Base-by-base conservation (phyloP, 768 basidiomycete species). In the Lentinula boryana region DNA sequence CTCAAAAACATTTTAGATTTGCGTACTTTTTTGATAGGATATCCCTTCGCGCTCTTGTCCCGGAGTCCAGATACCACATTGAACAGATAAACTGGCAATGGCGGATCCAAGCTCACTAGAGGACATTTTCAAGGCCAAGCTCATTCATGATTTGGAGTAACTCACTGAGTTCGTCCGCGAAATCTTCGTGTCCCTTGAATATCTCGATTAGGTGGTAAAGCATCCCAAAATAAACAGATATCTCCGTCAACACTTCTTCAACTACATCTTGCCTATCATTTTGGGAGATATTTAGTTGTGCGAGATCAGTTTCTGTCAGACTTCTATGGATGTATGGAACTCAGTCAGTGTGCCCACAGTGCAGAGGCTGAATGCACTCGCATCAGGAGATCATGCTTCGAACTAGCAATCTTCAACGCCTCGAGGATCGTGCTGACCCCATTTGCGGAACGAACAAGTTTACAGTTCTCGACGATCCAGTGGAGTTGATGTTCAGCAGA, bases 101-200 rank as follows among this genome's bases (percentile, higher is more conserved):
- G 95, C 12, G 95, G 95, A 51, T 96, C 93, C 75, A 96, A 80
- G 65, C 89, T 90, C 95, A 99, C 96, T 98, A 64, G 31, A 56
- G 5, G 49, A 53, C 15, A 32, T 62, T 57, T 35, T 60, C 33
- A 57, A 44, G 62, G 65, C 58, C 62, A 56, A 53, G 18, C 54
- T 57, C 44, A 53, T 31, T 10, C 36, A 21, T 62, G 6, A 50
- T 44, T 55, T 54, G 58, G 46, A 58, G 15, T 16, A 16, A 72
- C 95, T 79, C 74, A 97, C 96, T 98, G 52, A 98, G 78, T 74
- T 98, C 96, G 66, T 97, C 95, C 2, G 92, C 95, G 71, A 98
- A 98, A 66, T 94, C 88, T 61, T 95, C 93, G 65, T 97, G 90
- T 3, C 89, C 88, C 69, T 96, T 90, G 74, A 93, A 94, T 31